Percentiles rank a stretch among this genome's conserved stretches.
These are phyloP conservation scores for Tolypocladium cylindrosporum DNA, from an alignment of 2,329 filamentous ascomycete species.

Conservation along the genomic window DNA sequence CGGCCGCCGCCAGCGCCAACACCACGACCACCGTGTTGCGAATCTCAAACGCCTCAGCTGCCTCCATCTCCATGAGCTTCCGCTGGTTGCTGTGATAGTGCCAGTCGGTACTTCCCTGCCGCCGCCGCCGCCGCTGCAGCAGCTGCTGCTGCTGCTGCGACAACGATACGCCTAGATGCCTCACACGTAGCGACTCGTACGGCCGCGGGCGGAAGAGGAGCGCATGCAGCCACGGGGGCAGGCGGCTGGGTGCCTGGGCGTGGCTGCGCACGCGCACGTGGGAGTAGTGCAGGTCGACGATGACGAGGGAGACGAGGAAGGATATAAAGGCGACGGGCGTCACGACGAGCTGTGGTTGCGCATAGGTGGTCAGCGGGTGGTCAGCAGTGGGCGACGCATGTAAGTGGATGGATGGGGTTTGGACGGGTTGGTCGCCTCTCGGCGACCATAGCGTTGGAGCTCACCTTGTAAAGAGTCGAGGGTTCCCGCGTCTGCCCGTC, in stretches of 20 bases:
- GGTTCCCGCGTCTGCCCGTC: not conserved
- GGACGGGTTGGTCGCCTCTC: too few relatives aligned
- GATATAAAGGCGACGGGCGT: constrained; percentile 54
- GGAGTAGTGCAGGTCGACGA: constrained; percentile 50
- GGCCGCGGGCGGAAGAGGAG: constrained; percentile 29
- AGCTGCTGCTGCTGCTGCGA: not conserved
- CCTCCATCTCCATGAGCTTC: constrained; percentile 52
- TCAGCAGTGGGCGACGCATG: not conserved
- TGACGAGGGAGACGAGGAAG: constrained; percentile 54
- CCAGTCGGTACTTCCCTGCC: constrained; percentile 12
- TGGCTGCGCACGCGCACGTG: constrained; percentile 33
- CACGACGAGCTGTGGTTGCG: constrained; percentile 34
- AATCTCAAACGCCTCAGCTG: constrained; percentile 53
- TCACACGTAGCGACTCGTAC: constrained; percentile 20
- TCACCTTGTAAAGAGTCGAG: not conserved
- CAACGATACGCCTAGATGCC: not conserved
- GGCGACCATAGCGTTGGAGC: not conserved
- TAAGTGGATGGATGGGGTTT: not conserved
- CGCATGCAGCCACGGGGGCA: constrained; percentile 30
- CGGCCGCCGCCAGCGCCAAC: constrained; percentile 25
- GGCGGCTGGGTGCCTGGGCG: constrained; percentile 15
- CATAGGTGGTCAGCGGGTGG: not conserved
- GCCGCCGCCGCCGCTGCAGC: too few relatives aligned
- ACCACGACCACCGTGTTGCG: constrained; percentile 41
- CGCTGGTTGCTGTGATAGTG: constrained; percentile 48